phyloP scores from a whole-genome alignment of 1,284 basidiomycete genomes.

The Salmacisia buchloeana region DNA sequence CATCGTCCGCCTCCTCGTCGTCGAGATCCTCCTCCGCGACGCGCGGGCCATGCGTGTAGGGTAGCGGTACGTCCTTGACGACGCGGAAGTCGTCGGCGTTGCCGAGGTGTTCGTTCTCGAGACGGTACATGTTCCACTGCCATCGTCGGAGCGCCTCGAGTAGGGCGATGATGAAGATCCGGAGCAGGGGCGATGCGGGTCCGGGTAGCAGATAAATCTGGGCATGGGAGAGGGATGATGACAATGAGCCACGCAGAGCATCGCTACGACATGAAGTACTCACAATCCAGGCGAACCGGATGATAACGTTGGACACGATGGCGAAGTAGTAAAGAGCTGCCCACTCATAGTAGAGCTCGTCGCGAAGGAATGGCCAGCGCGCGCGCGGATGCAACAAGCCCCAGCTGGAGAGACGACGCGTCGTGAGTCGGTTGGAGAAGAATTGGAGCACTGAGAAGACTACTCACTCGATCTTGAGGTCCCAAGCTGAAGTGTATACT shows the following conservation, averaged over 20 bases:
- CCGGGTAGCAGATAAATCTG: constrained; percentile 63
- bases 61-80: constrained; percentile 69
- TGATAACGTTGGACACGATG: constrained; percentile 61
- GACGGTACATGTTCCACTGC: constrained; percentile 81
- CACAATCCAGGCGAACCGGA: constrained; percentile 72
- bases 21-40: constrained; percentile 13
- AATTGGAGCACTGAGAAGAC: constrained; percentile 52
- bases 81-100: constrained; percentile 73
- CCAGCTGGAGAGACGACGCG: not conserved
- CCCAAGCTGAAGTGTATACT: constrained; percentile 72
- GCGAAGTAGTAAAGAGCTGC: constrained; percentile 54
- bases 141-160: constrained; percentile 74
- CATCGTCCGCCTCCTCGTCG: constrained; percentile 10
- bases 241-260: not conserved
- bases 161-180: constrained; percentile 66
- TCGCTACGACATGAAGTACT: not conserved
- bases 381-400: constrained; percentile 60
- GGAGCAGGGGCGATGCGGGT: constrained; percentile 58
- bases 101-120: constrained; percentile 75
- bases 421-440: not conserved
- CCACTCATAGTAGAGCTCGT: constrained; percentile 57
- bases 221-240: not conserved
- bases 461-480: constrained; percentile 56
- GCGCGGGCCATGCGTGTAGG: constrained; percentile 55
- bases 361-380: constrained; percentile 64